Base-by-base conservation (phyloP, 208 protist genomes). In the Crithidia mellificae region DNA sequence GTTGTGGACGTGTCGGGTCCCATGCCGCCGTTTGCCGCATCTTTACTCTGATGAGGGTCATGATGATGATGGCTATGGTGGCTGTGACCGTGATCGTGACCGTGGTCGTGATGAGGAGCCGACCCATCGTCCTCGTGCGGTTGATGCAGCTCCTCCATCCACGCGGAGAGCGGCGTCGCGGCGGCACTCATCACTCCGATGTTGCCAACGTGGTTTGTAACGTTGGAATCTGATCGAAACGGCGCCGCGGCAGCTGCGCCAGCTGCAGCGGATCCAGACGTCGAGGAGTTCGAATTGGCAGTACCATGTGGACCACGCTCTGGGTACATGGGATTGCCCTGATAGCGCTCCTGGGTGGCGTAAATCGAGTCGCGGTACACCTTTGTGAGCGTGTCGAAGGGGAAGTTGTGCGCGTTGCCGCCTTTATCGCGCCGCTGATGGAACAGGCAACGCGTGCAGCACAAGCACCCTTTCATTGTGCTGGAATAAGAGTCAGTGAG, bases 331-430 rank as follows among this genome's bases (percentile, higher is more conserved):
- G 78, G 73, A 47, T 86, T 80, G 24, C 80, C 66, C 25, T 32
- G 36, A 47, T 83, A 53, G 0, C 61, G 61, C 43, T 66, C 41
- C 38, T 88, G 74, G 4, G 65, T 63, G 0, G 64, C 64, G 58
- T 90, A 87, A 38, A 93, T 73, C 8, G 84, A 68, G 38, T 93
- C 88, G 1, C 78, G 80, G 56, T 93, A 91, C 5, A 93, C 85
- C 43, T 78, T 84, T 11, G 81, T 85, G 38, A 91, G 56, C 6
- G 82, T 90, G 73, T 93, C 87, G 47, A 83, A 93, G 20, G 87
- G 72, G 63, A 93, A 93, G 58, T 68, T 83, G 64, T 74, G 73
- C 20, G 68, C 30, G 54, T 84, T 91, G 65, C 78, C 74, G 11
- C 73, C 82, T 49, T 69, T 76, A 64, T 88, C 80, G 30, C 74